Percentiles rank a stretch among this genome's conserved stretches.
Conservation (phyloP, 2,329 filamentous ascomycete species). For the Neofusicoccum parvum region DNA sequence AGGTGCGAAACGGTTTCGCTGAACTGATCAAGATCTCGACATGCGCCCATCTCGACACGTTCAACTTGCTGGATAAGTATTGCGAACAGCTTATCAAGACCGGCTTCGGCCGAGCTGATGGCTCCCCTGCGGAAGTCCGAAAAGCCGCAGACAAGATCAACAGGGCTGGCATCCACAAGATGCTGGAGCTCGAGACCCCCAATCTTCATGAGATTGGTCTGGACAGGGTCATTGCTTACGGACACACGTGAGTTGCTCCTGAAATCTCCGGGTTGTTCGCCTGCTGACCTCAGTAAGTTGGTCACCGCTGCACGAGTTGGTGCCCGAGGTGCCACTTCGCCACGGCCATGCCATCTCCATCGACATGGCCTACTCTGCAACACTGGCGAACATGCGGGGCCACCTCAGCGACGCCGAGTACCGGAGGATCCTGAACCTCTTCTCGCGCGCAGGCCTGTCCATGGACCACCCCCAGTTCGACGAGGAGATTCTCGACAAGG, state of each 20-base stretch:
- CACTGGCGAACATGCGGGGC: conserved; percentile 64
- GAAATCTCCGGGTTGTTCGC: not conserved
- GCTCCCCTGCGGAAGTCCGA: conserved; percentile 57
- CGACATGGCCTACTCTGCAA: conserved; percentile 75
- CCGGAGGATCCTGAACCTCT: conserved; percentile 64
- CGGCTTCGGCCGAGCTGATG: conserved; percentile 65
- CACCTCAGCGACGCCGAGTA: conserved; percentile 64
- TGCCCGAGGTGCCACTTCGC: conserved; percentile 67
- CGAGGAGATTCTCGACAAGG: conserved; percentile 65
- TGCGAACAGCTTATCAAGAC: conserved; percentile 68
- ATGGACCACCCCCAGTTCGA: conserved; percentile 73
- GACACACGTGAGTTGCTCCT: conserved; percentile 60
- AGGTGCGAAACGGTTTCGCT: conserved; percentile 73
- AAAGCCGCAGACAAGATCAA: conserved; percentile 68
- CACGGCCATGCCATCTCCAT: conserved; percentile 76
- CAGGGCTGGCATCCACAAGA: conserved; percentile 69
- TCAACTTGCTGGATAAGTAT: conserved; percentile 68
- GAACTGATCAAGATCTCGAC: conserved; percentile 77
- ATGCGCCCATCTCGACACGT: conserved; percentile 67
- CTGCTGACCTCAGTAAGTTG: conserved; percentile 49
- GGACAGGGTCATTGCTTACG: conserved; percentile 73
- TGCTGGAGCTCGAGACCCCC: conserved; percentile 73
- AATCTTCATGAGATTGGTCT: conserved; percentile 74
- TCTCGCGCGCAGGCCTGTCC: conserved; percentile 69
- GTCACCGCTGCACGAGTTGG: conserved; percentile 72